Evolutionary conservation across 106 monocot species (phyloP).

Genomic region (Dendrobium nobile): DNA sequence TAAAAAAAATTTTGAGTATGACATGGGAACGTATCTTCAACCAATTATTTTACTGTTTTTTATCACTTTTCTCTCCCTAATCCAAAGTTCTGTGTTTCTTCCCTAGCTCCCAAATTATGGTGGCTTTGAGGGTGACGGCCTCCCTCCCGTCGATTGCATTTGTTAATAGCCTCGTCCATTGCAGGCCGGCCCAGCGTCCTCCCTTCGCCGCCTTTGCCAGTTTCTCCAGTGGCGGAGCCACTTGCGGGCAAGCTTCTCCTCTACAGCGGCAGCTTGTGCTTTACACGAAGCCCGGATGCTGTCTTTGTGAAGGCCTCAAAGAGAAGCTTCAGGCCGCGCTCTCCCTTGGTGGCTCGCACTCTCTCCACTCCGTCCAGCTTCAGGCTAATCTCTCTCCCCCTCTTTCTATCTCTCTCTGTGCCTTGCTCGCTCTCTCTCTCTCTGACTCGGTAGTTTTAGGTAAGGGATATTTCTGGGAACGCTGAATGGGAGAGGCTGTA

Average conservation of each 20-base stretch:
- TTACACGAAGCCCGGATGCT: slow-evolving; percentile 88
- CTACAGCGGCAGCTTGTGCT: slow-evolving; percentile 49
- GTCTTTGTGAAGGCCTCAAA: slow-evolving; percentile 95
- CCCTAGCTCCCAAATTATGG: no score
- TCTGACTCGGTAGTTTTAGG: slow-evolving; percentile 16
- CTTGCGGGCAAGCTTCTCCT: neutral
- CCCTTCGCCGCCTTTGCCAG: neutral
- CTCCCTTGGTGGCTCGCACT: slow-evolving; percentile 45
- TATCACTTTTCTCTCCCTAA: no score
- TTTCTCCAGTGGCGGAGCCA: neutral
- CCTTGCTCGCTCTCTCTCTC: neutral
- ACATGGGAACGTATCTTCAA: no score
- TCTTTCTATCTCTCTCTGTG: neutral
- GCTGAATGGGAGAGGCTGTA: slow-evolving; percentile 82
- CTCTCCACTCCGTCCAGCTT: slow-evolving; percentile 58
- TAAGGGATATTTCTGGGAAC: slow-evolving; percentile 67
- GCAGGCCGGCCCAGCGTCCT: neutral
- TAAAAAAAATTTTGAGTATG: no score
- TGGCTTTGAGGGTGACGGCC: neutral
- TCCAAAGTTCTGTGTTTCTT: no score
- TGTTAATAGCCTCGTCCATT: no score
- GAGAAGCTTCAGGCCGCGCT: slow-evolving; percentile 85
- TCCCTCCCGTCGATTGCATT: neutral
- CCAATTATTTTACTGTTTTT: no score
- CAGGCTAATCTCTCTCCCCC: slow-evolving; percentile 23